Conservation (phyloP, 352 stramenopile genomes). For the Halophytophthora batemanensis region DNA sequence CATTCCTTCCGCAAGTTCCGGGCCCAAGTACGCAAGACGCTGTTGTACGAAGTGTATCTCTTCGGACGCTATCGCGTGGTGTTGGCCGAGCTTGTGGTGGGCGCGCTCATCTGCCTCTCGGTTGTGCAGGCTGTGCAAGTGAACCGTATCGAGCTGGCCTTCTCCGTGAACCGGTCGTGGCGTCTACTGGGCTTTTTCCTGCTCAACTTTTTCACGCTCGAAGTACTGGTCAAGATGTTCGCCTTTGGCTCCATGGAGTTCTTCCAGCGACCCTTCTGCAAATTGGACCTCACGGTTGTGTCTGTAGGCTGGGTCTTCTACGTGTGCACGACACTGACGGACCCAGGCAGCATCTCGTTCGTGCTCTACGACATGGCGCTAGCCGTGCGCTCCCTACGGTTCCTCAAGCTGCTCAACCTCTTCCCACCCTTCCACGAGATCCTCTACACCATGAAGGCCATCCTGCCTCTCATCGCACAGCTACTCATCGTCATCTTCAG, state of each 20-base stretch:
- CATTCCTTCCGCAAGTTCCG: conserved; percentile 54
- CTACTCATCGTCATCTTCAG: conserved; percentile 81
- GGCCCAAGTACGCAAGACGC: conserved; percentile 41
- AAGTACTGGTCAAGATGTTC: conserved; percentile 76
- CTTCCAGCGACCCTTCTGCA: conserved; percentile 75
- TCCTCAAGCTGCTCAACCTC: conserved; percentile 81
- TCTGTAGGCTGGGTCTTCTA: conserved; percentile 81
- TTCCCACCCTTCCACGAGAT: conserved; percentile 84
- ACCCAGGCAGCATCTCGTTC: conserved; percentile 55
- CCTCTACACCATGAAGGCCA: conserved; percentile 82
- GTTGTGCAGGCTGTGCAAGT: conserved; percentile 80
- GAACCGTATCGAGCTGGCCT: conserved; percentile 78
- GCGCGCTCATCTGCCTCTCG: conserved; percentile 69
- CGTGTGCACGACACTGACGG: conserved; percentile 58
- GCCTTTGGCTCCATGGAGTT: conserved; percentile 77
- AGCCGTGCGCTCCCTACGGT: conserved; percentile 67
- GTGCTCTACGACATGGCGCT: conserved; percentile 80
- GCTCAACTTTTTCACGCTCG: conserved; percentile 69
- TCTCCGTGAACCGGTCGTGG: conserved; percentile 73
- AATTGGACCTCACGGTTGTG: conserved; percentile 69
- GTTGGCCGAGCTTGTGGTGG: conserved; percentile 68
- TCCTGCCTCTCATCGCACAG: conserved; percentile 77
- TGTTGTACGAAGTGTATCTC: conserved; percentile 63
- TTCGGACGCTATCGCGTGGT: conserved; percentile 69
- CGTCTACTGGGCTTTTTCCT: conserved; percentile 66